Evolutionary conservation across 441 rosid genomes (phyloP), one percentile per base, ranked within the genome.

Genomic region (Biscutella auriculata): DNA sequence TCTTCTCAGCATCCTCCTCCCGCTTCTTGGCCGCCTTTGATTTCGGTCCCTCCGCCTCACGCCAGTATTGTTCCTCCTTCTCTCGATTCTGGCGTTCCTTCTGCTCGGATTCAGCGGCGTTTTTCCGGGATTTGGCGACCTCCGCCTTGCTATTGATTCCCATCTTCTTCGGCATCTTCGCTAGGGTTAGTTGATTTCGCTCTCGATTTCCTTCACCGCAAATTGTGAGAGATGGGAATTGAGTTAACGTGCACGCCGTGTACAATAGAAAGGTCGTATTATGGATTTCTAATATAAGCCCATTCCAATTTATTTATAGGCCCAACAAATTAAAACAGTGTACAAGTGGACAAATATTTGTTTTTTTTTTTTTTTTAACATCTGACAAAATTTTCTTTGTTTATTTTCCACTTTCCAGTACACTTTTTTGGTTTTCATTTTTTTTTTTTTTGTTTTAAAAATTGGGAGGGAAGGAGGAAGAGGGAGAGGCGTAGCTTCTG

Each of bases 151-250:
- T 88, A 73, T 84, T 88, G 47, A 88, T 78, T 14, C 96, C 98
- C 94, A 84, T 80, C 83, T 92, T 92, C 83, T 92, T 88, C 79
- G 96, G 98, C 98, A 88, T 88, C 69, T 68, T 69, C 52, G 42
- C 33, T 69, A 46, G 59, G 63, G 62, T 53, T 59, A 9, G 23
- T 21, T 36, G 57, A 40, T 63, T n/a, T 23, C 47, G 11, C n/a
- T 53, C 42, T 58, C 21, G 48, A 23, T 43, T 51, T 19, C 23
- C 23, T 19, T 19, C 23, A 19, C 23, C 23, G 23, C 23, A 19
- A 19, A 19, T 19, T 19, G 23, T 19, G 23, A 19, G 23, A 19
- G 23, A 19, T 19, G 23, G 23, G 23, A 19, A 19, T 19, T 19
- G 23, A 19, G 4, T 1, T 19, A 19, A 19, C 23, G 4, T 4